Evolutionary conservation across 1,284 basidiomycete genomes (phyloP).

Genomic region (Boletus sp.): DNA sequence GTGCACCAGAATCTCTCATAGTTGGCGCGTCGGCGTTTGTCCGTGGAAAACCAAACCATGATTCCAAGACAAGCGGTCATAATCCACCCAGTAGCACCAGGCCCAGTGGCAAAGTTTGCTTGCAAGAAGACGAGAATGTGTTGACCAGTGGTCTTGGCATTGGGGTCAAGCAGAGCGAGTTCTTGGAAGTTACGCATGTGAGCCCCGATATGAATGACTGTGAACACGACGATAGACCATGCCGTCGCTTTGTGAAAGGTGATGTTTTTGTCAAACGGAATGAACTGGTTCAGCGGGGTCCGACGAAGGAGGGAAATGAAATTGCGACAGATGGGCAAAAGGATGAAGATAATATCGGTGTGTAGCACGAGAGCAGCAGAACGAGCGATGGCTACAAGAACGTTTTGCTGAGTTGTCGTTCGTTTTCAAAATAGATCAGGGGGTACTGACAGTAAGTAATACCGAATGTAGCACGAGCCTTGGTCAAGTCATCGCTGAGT

Average conservation of each 20-base stretch:
- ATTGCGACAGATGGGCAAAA: conserved; percentile 87
- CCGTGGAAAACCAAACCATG: conserved; percentile 81
- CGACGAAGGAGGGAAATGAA: conserved; percentile 82
- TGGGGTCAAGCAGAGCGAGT: conserved; percentile 56
- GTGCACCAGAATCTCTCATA: conserved; percentile 90
- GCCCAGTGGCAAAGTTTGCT: conserved; percentile 82
- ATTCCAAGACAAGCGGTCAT: conserved; percentile 70
- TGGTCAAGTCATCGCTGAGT: conserved; percentile 70
- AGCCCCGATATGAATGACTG: conserved; percentile 66
- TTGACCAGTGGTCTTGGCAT: conserved; percentile 49
- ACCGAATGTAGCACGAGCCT: conserved; percentile 65
- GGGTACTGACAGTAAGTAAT: conserved; percentile 64
- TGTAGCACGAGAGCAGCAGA: conserved; percentile 82
- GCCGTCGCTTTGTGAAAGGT: conserved; percentile 84
- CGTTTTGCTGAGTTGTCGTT: neutral
- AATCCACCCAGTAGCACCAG: conserved; percentile 88
- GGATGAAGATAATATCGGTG: conserved; percentile 84
- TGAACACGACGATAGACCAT: conserved; percentile 79
- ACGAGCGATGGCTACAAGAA: conserved; percentile 66
- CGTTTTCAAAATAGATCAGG: neutral
- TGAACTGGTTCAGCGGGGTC: conserved; percentile 76
- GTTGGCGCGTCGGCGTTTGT: conserved; percentile 67
- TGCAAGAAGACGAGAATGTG: conserved; percentile 64
- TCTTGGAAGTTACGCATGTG: conserved; percentile 80
- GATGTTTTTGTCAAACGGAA: conserved; percentile 88